A percentile compares a stretch with the other conserved stretches of the same genome.
Evolutionary conservation across 345 rosid species (phyloP).

Genomic region (Brassica carinata): DNA sequence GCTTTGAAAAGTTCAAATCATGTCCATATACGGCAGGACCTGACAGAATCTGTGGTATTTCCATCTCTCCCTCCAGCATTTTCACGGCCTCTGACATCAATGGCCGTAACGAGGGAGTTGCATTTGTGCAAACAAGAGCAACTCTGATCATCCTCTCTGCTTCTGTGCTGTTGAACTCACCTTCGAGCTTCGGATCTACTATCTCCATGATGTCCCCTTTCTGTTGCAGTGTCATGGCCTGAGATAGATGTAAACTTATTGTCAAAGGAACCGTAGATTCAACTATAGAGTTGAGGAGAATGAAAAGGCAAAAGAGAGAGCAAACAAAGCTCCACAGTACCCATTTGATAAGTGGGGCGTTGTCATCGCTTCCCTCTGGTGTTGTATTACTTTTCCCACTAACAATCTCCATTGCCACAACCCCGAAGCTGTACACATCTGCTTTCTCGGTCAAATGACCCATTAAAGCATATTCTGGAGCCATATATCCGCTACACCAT

Average conservation of each 20-base stretch:
- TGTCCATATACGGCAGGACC: not conserved
- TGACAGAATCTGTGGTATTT: not conserved
- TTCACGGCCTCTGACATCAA: not conserved
- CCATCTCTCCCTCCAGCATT: not conserved
- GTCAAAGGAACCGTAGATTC: not conserved
- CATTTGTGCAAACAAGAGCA: conserved; percentile 3
- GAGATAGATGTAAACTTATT: not conserved
- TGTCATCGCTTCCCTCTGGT: not conserved
- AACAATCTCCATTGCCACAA: conserved; percentile 2
- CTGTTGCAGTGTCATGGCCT: not conserved
- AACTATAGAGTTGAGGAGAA: not conserved
- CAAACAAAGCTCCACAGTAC: not conserved
- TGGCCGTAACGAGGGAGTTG: not conserved
- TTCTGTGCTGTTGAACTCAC: not conserved
- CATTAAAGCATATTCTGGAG: conserved; percentile 43
- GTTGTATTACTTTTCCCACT: not conserved
- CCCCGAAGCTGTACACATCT: not conserved
- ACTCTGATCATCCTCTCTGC: not conserved
- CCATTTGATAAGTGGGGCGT: not conserved
- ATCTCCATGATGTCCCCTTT: conserved; percentile 1
- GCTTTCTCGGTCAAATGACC: not conserved
- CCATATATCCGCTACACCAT: conserved; percentile 23
- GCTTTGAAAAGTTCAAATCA: not conserved
- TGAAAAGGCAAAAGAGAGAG: not conserved
- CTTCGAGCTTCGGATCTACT: not conserved